A percentile compares a stretch with the other conserved stretches of the same genome.
These are phyloP conservation scores for Lepidopterella palustris DNA, from an alignment of 495 filamentous ascomycete genomes.

Conservation along the genomic window DNA sequence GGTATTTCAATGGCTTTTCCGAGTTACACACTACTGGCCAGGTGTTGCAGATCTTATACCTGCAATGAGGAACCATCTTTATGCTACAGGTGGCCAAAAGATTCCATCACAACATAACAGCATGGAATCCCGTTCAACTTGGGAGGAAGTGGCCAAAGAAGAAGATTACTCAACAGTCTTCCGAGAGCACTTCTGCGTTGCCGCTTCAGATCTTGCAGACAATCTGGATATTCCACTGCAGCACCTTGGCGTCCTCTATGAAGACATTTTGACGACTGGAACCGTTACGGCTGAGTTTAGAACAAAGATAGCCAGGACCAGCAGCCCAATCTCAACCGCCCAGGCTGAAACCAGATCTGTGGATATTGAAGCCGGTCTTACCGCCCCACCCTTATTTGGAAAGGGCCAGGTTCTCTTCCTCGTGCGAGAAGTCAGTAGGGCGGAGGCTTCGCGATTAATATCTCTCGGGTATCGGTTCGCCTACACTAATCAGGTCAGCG, in stretches of 20 bases:
- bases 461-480: constrained; percentile 74
- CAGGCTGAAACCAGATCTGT: constrained; percentile 4
- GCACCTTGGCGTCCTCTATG: constrained; percentile 67
- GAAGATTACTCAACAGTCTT: constrained; percentile 66
- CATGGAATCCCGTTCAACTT: not conserved
- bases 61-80: constrained; percentile 56
- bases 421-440: constrained; percentile 56
- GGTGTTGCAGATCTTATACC: constrained; percentile 60
- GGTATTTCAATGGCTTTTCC: constrained; percentile 81
- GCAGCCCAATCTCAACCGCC: not conserved
- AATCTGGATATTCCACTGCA: constrained; percentile 55
- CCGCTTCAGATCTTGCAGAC: constrained; percentile 65
- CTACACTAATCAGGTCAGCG: constrained; percentile 58
- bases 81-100: constrained; percentile 11
- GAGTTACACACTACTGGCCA: constrained; percentile 69
- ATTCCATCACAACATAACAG: not conserved
- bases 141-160: constrained; percentile 24
- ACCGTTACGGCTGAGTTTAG: constrained; percentile 6
- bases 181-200: constrained; percentile 79
- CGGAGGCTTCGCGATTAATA: constrained; percentile 55
- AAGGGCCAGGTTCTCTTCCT: constrained; percentile 75
- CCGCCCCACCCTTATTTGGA: constrained; percentile 39
- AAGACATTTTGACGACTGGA: constrained; percentile 59
- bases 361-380: constrained; percentile 14
- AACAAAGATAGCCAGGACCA: not conserved